These are phyloP conservation scores for Lanmaoa pseudosensibilis DNA, from an alignment of 768 basidiomycete genomes.

Conservation along the genomic window DNA sequence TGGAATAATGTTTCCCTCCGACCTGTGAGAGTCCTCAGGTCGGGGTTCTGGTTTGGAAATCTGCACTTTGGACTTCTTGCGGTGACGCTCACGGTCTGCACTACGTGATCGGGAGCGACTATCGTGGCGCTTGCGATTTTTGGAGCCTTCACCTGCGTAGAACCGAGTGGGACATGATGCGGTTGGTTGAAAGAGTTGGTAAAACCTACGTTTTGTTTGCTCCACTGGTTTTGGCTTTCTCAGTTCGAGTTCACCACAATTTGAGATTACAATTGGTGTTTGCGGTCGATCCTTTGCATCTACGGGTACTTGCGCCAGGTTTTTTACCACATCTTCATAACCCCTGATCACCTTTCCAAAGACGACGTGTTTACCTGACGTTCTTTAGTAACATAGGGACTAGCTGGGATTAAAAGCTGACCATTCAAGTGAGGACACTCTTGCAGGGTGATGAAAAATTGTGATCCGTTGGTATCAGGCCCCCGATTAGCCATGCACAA, in stretches of 20 bases:
- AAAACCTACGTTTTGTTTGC: conserved; percentile 15
- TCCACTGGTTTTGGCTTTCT: conserved; percentile 33
- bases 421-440: conserved; percentile 75
- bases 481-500: conserved; percentile 91
- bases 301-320: conserved; percentile 61
- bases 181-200: not conserved
- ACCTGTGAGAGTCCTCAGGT: conserved; percentile 9
- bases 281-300: conserved; percentile 77
- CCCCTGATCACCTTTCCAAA: conserved; percentile 60
- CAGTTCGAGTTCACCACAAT: conserved; percentile 85
- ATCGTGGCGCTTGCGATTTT: conserved; percentile 22
- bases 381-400: not conserved
- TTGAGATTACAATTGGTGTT: conserved; percentile 63
- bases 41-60: conserved; percentile 1
- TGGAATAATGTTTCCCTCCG: conserved; percentile 7
- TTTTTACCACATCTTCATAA: conserved; percentile 57
- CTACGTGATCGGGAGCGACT: conserved; percentile 30
- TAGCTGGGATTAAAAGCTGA: conserved; percentile 24
- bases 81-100: conserved; percentile 26
- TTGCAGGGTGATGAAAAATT: conserved; percentile 84
- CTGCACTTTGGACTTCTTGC: conserved; percentile 30
- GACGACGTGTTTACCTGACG: conserved; percentile 58
- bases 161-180: not conserved
- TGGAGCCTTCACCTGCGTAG: conserved; percentile 6
- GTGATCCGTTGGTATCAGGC: conserved; percentile 81